Evolutionary conservation across 805 yeast genomes (phyloP), one percentile per base, ranked within the genome.

Genomic region (Yarrowia osloensis): DNA sequence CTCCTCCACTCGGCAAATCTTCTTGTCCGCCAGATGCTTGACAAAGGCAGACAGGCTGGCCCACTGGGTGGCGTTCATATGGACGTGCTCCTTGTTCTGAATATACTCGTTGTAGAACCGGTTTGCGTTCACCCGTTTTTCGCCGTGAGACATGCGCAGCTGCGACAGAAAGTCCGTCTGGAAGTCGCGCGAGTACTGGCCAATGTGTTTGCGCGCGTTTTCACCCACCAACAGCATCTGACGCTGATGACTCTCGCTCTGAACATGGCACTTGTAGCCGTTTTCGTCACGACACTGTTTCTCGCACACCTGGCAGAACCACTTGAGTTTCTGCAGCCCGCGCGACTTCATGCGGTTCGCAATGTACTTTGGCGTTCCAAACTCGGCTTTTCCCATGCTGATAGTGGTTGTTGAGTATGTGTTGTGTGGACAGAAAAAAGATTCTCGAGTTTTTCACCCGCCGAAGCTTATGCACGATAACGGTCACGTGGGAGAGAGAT

Each of bases 201-300:
- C 85, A 0, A 91, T 80, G 37, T 75, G 73, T 61, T 72, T 71
- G n/a, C 74, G 72, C 21, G 77, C 80, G 19, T 85, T 84, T 15
- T 77, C 77, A 7, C 80, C 78, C 6, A 85, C 75, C 5, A 81
- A 79, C 21, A 81, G 76, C 50, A 89, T 83, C 65, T 84, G 85
- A 21, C 85, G 83, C 55, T 84, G 77, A 74, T 95, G 99, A 1
- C 89, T 81, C 52, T 90, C 91, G n/a, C 96, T 87, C 70, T 82
- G 81, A n/a, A 88, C 82, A 76, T 95, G 99, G 73, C 94, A 89
- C 73, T 89, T 88, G 80, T 90, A 95, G 28, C 99, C 99, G 77
- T 95, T 94, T 70, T 90, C 96, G 75, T 96, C 99, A 67, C 98
- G 80, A 75, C 98, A 93, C 78, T 95, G 99, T 73, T 94, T 91